Conservation (phyloP, 495 filamentous ascomycete species). For the Penicillium macrosclerotiorum region DNA sequence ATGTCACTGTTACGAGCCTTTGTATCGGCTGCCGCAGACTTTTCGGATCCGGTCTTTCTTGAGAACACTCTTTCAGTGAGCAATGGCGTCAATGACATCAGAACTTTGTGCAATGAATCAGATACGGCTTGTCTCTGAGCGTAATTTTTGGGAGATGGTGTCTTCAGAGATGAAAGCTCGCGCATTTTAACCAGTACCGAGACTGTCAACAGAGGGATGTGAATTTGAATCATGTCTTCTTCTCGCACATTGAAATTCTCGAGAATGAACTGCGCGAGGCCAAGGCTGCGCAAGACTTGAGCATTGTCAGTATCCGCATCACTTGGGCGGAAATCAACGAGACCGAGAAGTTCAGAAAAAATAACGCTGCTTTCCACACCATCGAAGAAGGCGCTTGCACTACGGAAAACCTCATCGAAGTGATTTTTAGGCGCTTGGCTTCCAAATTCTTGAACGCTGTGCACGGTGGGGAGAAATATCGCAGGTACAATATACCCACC, state of each 20-base stretch:
- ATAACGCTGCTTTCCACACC: constrained; percentile 92
- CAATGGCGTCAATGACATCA: constrained; percentile 48
- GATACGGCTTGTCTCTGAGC: constrained; percentile 25
- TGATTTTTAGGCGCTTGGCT: constrained; percentile 55
- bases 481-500: constrained; percentile 83
- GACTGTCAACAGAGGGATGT: constrained; percentile 74
- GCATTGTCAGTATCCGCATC: constrained; percentile 41
- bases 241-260: constrained; percentile 89
- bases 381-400: constrained; percentile 94
- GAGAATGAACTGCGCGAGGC: constrained; percentile 78
- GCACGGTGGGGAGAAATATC: constrained; percentile 82
- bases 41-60: constrained; percentile 31
- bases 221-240: constrained; percentile 88
- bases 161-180: constrained; percentile 21
- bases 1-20: constrained; percentile 43
- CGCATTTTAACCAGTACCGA: constrained; percentile 59
- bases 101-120: constrained; percentile 28
- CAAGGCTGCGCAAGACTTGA: constrained; percentile 50
- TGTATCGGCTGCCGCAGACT: constrained; percentile 11
- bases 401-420: constrained; percentile 84
- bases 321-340: constrained; percentile 34
- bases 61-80: constrained; percentile 71
- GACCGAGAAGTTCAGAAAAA: constrained; percentile 73
- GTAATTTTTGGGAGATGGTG: not conserved
- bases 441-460: constrained; percentile 73